phyloP scores from a whole-genome alignment of 2,329 filamentous ascomycete genomes.

The Rachicladosporium sp. region DNA sequence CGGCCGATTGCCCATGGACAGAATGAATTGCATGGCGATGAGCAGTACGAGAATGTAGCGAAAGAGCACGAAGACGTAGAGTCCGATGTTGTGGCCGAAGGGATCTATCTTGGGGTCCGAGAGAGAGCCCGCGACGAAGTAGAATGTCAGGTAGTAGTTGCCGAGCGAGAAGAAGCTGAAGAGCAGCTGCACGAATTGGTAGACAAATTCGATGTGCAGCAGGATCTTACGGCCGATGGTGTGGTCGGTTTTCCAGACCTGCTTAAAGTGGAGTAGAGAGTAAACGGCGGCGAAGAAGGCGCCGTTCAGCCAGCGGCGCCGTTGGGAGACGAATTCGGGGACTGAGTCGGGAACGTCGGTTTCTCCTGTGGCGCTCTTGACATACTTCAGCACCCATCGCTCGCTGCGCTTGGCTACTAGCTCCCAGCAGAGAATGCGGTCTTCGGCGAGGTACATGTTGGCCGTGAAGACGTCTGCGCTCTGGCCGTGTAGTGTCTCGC shows the following conservation, averaged over 20 bases:
- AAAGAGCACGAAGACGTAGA: slow-evolving; percentile 73
- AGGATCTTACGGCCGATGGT: slow-evolving; percentile 78
- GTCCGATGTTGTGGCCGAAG: slow-evolving; percentile 76
- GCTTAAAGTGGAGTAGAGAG: slow-evolving; percentile 85
- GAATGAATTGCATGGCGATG: slow-evolving; percentile 89
- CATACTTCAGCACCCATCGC: slow-evolving; percentile 95
- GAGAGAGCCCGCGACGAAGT: slow-evolving; percentile 88
- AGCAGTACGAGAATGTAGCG: slow-evolving; percentile 77
- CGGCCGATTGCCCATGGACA: slow-evolving; percentile 89
- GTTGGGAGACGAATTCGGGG: slow-evolving; percentile 93
- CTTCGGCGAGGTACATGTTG: slow-evolving; percentile 98
- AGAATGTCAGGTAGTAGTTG: slow-evolving; percentile 98
- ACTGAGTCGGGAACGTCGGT: slow-evolving; percentile 93
- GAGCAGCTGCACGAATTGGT: slow-evolving; percentile 81
- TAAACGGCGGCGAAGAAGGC: slow-evolving; percentile 98
- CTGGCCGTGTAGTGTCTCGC: slow-evolving; percentile 83
- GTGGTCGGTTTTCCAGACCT: slow-evolving; percentile 89
- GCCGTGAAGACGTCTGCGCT: slow-evolving; percentile 94
- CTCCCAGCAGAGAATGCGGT: slow-evolving; percentile 97
- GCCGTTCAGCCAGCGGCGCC: slow-evolving; percentile 92
- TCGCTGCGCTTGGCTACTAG: slow-evolving; percentile 89
- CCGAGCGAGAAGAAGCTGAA: slow-evolving; percentile 96
- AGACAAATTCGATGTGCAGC: slow-evolving; percentile 87
- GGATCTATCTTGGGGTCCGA: slow-evolving; percentile 70
- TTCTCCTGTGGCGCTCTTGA: slow-evolving; percentile 91